Evolutionary conservation across 169 alveolate species (phyloP), one percentile per base, ranked within the genome.

Genomic region (Besnoitia besnoiti): DNA sequence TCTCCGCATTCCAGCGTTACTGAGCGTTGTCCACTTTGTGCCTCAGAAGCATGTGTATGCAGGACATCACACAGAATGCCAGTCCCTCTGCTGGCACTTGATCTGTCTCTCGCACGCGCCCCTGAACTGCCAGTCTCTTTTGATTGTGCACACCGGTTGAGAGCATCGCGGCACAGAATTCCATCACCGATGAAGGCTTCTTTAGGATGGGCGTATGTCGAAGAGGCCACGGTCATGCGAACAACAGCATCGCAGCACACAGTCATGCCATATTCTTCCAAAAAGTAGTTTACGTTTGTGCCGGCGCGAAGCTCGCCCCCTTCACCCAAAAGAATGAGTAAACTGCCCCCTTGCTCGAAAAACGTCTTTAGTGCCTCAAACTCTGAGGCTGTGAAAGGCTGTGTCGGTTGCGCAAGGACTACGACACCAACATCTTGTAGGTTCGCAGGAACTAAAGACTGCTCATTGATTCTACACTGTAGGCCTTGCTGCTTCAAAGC

Each of bases 261-360:
- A 24, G 62, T 77, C 87, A 77, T 39, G 5, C 87, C 87, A 5
- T 77, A 77, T 59, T 77, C 87, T 37, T 77, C 87, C 50, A 77
- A 30, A 46, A 77, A 77, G 59, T 77, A 77, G 87, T 77, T 77
- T 51, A 77, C 24, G n/a, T 77, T 77, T 39, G 87, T 77, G 24
- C 59, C 59, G 19, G 87, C 59, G 12, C 59, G 35, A 7, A 37
- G 14, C 87, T 77, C 87, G n/a, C 87, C 87, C 10, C 87, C 87
- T 40, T 77, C 87, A 14, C 87, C 87, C 12, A 77, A 0, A 35
- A 77, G 16, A 8, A 42, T 16, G n/a, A 77, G 87, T 19, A 77
- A 5, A 37, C 87, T 77, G 0, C 59, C 59, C 2, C 87, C 87
- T 19, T 21, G 3, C n/a, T 44, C 59, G n/a, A 77, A 24, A 77